A percentile compares a stretch with the other conserved stretches of the same genome.
Evolutionary conservation across 2,329 filamentous ascomycete genomes (phyloP).

Genomic region (Penicillium sp.): DNA sequence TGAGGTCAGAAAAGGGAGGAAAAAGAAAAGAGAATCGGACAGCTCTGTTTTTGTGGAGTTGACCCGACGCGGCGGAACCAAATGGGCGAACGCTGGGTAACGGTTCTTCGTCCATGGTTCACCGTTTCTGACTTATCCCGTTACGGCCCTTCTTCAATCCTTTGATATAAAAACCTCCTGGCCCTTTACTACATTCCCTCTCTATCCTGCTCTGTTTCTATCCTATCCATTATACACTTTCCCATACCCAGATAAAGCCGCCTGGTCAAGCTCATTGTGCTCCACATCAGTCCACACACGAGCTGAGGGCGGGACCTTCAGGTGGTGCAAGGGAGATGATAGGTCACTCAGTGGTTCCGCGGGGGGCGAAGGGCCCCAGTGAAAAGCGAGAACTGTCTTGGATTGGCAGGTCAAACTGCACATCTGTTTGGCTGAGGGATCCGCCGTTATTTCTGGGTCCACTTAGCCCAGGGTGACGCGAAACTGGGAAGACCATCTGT

Average conservation of each 20-base stretch:
- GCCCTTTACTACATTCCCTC: neutral
- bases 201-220: neutral
- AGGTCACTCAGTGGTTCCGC: slow-evolving; percentile 15
- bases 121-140: neutral
- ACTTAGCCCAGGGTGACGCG: slow-evolving; percentile 19
- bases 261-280: neutral
- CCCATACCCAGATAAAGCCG: neutral
- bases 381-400: slow-evolving; percentile 4
- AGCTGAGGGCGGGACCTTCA: slow-evolving; percentile 3
- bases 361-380: slow-evolving; percentile 9
- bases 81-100: slow-evolving; percentile 11
- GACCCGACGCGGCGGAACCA: slow-evolving; percentile 21
- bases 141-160: neutral
- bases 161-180: too few relatives aligned
- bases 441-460: slow-evolving; percentile 20
- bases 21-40: slow-evolving; percentile 10
- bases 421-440: slow-evolving; percentile 14
- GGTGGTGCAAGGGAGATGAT: slow-evolving; percentile 12
- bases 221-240: neutral
- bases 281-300: neutral
- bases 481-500: slow-evolving; percentile 12
- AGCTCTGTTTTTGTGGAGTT: slow-evolving; percentile 29
- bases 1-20: slow-evolving; percentile 10
- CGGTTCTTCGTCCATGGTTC: neutral
- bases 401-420: slow-evolving; percentile 1